Evolutionary conservation across 169 alveolate species (phyloP), one percentile per base, ranked within the genome.

Genomic region (Cryptosporidium canis): DNA sequence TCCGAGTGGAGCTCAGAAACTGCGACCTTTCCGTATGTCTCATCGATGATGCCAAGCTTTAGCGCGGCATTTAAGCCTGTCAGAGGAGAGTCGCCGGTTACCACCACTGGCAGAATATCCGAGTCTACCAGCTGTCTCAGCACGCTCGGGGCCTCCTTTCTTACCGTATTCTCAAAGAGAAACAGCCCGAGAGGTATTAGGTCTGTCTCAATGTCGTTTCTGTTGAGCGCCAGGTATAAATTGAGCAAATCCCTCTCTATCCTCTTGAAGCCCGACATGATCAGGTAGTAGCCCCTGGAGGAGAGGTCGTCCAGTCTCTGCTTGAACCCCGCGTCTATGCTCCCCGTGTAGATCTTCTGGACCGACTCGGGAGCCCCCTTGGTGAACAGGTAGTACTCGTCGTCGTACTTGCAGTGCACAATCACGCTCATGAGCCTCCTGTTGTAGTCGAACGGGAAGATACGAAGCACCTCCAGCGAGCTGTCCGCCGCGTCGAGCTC

Each of bases 291-390:
- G 14, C 87, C 87, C 29, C n/a, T 11, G 9, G 72, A 77, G 21
- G 87, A 55, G 27, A 77, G 87, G 6, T 65, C 65, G 16, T 77
- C 71, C 8, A 77, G 44, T 41, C 39, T 61, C 58, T 44, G 58
- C n/a, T 77, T 77, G 24, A 58, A 45, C 29, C 37, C 58, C 21
- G 21, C 16, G 3, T 64, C 63, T 11, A 14, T 12, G 18, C 8
- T 8, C 27, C 71, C 58, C 1, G 5, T 63, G 14, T 14, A 77
- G 7, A 77, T 31, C 37, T 41, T 56, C 24, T 18, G 68, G 4
- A 77, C 45, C 9, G 87, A 55, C 27, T 77, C 87, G 2, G 87
- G 87, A 11, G 87, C 87, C 11, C 87, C 87, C 58, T 77, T 77
- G 29, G 77, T 77, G 45, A 77, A 77, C n/a, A 77, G 37, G 9